These are phyloP conservation scores for Pulicaria dysenterica DNA, from an alignment of 129 eudicot genomes.

Conservation along the genomic window DNA sequence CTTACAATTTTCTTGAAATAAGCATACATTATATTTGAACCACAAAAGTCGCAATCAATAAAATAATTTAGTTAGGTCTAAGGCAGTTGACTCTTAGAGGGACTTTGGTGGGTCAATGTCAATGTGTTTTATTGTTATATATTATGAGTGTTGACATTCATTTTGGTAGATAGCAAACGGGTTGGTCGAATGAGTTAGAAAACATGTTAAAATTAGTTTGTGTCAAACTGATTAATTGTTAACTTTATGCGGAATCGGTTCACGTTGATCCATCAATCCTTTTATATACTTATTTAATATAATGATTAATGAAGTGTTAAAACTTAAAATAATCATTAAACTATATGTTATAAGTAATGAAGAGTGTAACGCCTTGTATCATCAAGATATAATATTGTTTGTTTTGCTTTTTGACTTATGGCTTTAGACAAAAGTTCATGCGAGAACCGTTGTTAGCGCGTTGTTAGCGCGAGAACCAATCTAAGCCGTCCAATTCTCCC, in stretches of 20 bases:
- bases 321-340: too few species aligned
- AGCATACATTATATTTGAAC: constrained; percentile 3
- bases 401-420: too few species aligned
- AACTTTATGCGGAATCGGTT: not conserved
- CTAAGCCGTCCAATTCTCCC: too few species aligned
- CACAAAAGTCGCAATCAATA: constrained; percentile 12
- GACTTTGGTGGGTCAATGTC: constrained; percentile 14
- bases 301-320: not conserved
- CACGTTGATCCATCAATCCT: not conserved
- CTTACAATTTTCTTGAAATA: not conserved
- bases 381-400: too few species aligned
- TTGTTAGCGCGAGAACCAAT: too few species aligned
- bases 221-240: not conserved
- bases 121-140: not conserved
- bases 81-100: constrained; percentile 13
- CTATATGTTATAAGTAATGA: too few species aligned
- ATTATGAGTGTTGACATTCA: constrained; percentile 6
- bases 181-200: not conserved
- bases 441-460: too few species aligned
- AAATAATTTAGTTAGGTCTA: not conserved
- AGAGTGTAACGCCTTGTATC: too few species aligned
- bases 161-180: not conserved
- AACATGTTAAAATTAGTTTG: too few species aligned
- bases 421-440: too few species aligned
- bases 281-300: not conserved